phyloP scores from a whole-genome alignment of 2,329 filamentous ascomycete species.

The Rutstroemia sp. region DNA sequence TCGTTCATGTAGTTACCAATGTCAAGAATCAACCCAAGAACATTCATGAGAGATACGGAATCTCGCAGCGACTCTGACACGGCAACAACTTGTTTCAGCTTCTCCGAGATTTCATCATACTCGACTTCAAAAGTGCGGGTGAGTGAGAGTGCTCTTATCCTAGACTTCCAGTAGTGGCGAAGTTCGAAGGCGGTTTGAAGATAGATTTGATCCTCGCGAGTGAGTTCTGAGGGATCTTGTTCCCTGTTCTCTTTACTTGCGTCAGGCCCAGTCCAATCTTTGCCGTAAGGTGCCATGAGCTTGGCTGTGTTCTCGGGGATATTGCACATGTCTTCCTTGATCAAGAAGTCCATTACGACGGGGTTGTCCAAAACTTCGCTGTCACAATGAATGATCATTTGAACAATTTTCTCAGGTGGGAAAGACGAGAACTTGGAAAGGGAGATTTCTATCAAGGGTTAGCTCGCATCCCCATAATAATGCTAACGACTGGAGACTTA shows the following conservation, averaged over 20 bases:
- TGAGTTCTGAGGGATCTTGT: conserved; percentile 79
- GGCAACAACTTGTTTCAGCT: conserved; percentile 75
- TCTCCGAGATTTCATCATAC: conserved; percentile 83
- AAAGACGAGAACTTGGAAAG: conserved; percentile 87
- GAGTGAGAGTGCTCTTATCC: conserved; percentile 83
- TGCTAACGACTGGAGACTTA: conserved; percentile 33
- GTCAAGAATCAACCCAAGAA: conserved; percentile 89
- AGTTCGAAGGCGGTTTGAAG: conserved; percentile 88
- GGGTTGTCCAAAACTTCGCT: conserved; percentile 77
- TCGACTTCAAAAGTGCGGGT: conserved; percentile 79
- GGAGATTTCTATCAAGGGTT: conserved; percentile 58
- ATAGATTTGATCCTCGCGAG: conserved; percentile 91
- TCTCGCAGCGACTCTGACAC: conserved; percentile 87
- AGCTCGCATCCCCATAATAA: conserved; percentile 5
- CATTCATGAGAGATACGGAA: conserved; percentile 90
- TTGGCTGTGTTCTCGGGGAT: conserved; percentile 88
- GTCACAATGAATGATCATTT: conserved; percentile 95
- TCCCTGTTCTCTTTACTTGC: conserved; percentile 72
- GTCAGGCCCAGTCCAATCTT: conserved; percentile 89
- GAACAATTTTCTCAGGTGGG: conserved; percentile 75
- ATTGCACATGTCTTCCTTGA: conserved; percentile 86
- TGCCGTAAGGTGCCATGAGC: conserved; percentile 88
- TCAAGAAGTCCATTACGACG: conserved; percentile 94
- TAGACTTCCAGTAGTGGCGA: conserved; percentile 97
- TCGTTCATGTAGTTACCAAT: conserved; percentile 99